Evolutionary conservation across 169 alveolate species (phyloP).

Genomic region (Hammondia hammondi): DNA sequence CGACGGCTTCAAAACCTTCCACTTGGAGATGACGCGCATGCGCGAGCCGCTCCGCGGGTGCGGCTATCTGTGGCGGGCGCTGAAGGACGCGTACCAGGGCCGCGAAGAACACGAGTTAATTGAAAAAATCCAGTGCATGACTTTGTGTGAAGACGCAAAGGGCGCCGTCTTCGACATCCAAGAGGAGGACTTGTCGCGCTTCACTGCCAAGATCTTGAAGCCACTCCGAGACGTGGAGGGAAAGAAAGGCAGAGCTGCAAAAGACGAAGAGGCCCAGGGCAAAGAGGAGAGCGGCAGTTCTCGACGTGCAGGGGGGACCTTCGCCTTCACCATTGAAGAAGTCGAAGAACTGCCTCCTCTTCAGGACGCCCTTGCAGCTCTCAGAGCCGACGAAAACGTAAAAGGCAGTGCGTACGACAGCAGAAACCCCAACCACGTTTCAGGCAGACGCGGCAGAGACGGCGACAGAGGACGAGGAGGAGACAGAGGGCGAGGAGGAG

Average conservation of each 20-base stretch:
- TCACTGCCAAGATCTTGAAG: background rate
- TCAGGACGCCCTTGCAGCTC: slow-evolving; percentile 1
- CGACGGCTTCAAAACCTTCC: slow-evolving; percentile 70
- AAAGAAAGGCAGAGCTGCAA: background rate
- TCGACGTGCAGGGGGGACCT: background rate
- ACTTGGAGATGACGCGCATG: slow-evolving; percentile 23
- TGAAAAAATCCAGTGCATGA: slow-evolving; percentile 47
- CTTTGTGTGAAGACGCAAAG: slow-evolving; percentile 14
- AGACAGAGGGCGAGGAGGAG: slow-evolving; percentile 10
- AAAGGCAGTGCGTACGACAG: background rate
- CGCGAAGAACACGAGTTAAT: slow-evolving; percentile 21
- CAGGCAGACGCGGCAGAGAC: slow-evolving; percentile 5
- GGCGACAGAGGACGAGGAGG: background rate
- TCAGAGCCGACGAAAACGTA: background rate
- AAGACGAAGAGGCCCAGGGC: background rate
- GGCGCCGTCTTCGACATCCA: slow-evolving; percentile 60
- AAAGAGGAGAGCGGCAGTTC: background rate
- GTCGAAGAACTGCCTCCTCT: slow-evolving; percentile 28
- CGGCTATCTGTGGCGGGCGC: slow-evolving; percentile 52
- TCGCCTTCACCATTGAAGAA: slow-evolving; percentile 28
- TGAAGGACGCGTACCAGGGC: slow-evolving; percentile 28
- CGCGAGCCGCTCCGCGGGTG: slow-evolving; percentile 20
- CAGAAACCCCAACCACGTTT: slow-evolving; percentile 36
- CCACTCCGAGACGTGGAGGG: background rate
- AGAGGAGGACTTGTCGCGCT: background rate